Conservation (phyloP, 2,329 filamentous ascomycete genomes). For the Leptographium procerum region DNA sequence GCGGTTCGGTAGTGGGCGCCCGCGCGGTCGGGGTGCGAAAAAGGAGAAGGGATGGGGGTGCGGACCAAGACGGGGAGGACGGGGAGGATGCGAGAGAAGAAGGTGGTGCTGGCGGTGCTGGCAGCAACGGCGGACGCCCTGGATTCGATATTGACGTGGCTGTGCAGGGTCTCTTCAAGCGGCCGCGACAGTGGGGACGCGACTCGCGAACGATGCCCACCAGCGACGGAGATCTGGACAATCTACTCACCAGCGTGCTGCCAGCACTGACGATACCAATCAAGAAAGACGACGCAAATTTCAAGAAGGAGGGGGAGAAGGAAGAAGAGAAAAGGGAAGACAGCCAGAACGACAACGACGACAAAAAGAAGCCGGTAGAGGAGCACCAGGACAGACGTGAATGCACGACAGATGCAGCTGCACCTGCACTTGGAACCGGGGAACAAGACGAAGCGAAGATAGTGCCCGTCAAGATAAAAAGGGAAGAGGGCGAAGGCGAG, state of each 20-base stretch:
- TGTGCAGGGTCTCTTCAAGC: constrained; percentile 49
- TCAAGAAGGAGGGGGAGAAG: constrained; percentile 20
- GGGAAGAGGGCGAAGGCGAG: not conserved
- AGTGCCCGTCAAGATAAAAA: not conserved
- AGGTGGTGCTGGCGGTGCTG: constrained; percentile 23
- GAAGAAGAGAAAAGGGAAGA: constrained; percentile 5
- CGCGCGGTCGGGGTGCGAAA: constrained; percentile 10
- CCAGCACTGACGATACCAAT: constrained; percentile 19
- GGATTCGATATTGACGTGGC: constrained; percentile 29
- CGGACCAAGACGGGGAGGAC: constrained; percentile 30
- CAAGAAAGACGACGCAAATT: constrained; percentile 14
- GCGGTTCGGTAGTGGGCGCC: constrained; percentile 15
- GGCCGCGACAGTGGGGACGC: constrained; percentile 41
- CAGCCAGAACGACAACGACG: no score
- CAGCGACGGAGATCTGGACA: constrained; percentile 42
- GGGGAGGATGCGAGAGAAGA: constrained; percentile 29
- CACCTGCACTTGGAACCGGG: not conserved
- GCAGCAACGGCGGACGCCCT: constrained; percentile 34
- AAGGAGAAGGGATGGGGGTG: constrained; percentile 21
- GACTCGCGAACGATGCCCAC: constrained; percentile 35
- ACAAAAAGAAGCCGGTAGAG: not conserved
- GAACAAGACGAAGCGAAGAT: not conserved
- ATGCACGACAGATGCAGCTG: not conserved
- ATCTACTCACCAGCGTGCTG: constrained; percentile 35
- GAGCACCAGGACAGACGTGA: not conserved